phyloP scores from a whole-genome alignment of 164 flowering plant genomes.

The Liriodendron chinense region DNA sequence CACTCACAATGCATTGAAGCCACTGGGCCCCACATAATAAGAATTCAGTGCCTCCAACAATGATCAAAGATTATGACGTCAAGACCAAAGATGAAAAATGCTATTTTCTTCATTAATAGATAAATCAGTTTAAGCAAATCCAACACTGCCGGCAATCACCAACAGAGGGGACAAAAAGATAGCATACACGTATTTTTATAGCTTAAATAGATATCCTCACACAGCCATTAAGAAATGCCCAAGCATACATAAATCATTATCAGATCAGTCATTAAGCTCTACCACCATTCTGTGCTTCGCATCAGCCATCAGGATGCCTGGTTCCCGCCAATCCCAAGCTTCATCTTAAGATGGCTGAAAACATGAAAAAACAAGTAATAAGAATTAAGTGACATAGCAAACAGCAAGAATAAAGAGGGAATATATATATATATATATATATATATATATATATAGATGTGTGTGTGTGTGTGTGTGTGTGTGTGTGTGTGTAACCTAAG shows the following conservation, averaged over 20 bases:
- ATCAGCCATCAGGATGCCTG: not conserved
- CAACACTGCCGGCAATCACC: not conserved
- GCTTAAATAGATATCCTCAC: not conserved
- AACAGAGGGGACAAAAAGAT: not conserved
- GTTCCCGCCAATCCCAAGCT: not conserved
- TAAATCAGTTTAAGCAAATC: not conserved
- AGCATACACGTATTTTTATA: not conserved
- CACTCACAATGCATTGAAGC: no score
- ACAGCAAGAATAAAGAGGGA: not conserved
- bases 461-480: no score
- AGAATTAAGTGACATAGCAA: not conserved
- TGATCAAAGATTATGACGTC: no score
- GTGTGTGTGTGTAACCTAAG: no score
- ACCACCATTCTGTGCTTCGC: not conserved
- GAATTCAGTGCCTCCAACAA: no score
- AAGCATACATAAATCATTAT: not conserved
- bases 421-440: no score
- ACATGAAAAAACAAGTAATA: not conserved
- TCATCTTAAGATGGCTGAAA: not conserved
- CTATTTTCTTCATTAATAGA: no score
- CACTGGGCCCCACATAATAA: no score
- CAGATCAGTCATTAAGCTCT: not conserved
- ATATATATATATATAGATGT: no score
- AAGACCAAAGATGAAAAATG: no score
- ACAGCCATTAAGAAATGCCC: not conserved